Evolutionary conservation across 164 flowering plant species (phyloP), one percentile per base, ranked within the genome.

Genomic region (Tetrastigma voinierianum): DNA sequence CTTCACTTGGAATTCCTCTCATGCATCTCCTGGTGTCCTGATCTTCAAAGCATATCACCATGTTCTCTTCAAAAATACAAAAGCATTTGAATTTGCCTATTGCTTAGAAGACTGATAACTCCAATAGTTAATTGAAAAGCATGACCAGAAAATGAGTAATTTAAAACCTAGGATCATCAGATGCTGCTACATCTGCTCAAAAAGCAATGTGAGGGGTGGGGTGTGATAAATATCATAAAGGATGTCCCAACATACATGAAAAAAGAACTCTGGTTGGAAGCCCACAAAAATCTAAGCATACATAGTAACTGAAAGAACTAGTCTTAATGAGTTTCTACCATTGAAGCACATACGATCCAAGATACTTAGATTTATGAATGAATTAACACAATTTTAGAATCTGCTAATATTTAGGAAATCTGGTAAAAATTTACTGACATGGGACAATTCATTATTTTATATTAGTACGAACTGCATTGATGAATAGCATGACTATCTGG

Each of bases 21-120:
- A 80, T 77, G 81, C 99, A 96, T 80, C 86, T 86, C 53, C 98
- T 93, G 24, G 90, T 83, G 9, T 72, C 82, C 65, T 71, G 74
- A 60, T 96, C 99, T 78, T 89, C 89, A 77, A 90, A 86, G 82
- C 99, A 96, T 69, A 93, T 74, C 61, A 96, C 95, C 97, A 96
- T 89, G 81, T 96, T 96, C 83, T 89, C 98, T 95, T 59, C 71
- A 61, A 81, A 23, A 55, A 66, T 25, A 62, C 44, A 25, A 55
- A 68, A 25, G 19, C 48, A 12, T 55, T 46, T 19, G 52, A 49
- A 61, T 68, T 67, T 65, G 56, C 55, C 58, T 64, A 58, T 53
- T 61, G 16, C 8, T 21, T 23, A 10, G 15, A 49, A 64, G 3
- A 20, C 49, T 44, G 32, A 53, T 1, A 54, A 18, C 15, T 55